Conservation (phyloP, 1,284 basidiomycete genomes). For the Trichosporon sp. region DNA sequence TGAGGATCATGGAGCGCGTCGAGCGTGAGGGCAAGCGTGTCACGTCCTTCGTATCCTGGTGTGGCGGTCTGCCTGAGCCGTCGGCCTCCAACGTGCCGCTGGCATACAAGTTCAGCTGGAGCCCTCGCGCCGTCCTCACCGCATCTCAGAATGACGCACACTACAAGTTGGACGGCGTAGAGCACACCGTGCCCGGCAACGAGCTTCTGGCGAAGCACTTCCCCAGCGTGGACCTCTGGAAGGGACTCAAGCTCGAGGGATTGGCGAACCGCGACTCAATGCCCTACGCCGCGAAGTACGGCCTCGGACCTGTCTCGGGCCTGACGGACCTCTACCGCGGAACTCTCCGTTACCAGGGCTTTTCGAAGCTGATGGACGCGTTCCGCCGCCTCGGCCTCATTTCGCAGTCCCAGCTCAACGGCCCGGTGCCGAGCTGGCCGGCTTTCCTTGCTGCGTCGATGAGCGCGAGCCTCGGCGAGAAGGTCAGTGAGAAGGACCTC, state of each 20-base stretch:
- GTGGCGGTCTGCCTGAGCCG: slow-evolving; percentile 83
- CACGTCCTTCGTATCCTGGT: slow-evolving; percentile 82
- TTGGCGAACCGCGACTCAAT: slow-evolving; percentile 84
- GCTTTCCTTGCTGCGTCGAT: slow-evolving; percentile 20
- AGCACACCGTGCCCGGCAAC: slow-evolving; percentile 53
- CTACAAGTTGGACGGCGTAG: slow-evolving; percentile 61
- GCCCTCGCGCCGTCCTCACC: slow-evolving; percentile 75
- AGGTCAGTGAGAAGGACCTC: slow-evolving; percentile 4
- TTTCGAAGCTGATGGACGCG: slow-evolving; percentile 65
- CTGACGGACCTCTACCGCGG: slow-evolving; percentile 73
- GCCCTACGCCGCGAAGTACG: slow-evolving; percentile 68
- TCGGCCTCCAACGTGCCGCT: slow-evolving; percentile 62
- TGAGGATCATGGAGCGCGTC: slow-evolving; percentile 63
- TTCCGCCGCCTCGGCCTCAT: slow-evolving; percentile 73
- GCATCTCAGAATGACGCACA: slow-evolving; percentile 73
- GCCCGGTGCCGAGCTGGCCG: slow-evolving; percentile 29
- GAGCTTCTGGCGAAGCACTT: slow-evolving; percentile 60
- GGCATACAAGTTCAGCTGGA: slow-evolving; percentile 95
- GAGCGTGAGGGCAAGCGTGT: slow-evolving; percentile 60
- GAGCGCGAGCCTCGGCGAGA: slow-evolving; percentile 4
- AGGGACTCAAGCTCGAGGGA: slow-evolving; percentile 71
- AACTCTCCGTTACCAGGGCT: slow-evolving; percentile 86
- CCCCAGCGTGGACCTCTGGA: slow-evolving; percentile 60
- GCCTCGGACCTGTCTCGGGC: slow-evolving; percentile 53
- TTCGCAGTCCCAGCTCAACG: slow-evolving; percentile 47